These are phyloP conservation scores for Acanthamoeba lenticulata DNA, from an alignment of 208 protist genomes.

Conservation along the genomic window DNA sequence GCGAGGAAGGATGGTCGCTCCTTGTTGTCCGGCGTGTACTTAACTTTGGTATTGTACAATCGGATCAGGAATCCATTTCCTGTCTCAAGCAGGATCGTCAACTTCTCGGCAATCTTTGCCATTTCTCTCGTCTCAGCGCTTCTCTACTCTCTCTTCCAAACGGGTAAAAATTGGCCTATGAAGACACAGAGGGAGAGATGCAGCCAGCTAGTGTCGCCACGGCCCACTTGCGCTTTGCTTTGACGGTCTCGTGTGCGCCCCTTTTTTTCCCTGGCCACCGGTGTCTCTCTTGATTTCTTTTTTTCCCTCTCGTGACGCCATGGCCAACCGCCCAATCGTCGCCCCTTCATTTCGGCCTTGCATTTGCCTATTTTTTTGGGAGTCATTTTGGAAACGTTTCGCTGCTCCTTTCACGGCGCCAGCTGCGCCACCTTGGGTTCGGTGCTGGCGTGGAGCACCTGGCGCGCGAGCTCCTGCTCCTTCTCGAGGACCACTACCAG, in stretches of 20 bases:
- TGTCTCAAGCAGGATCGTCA: slow-evolving; percentile 27
- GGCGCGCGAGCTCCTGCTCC: background rate
- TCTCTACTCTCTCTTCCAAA: background rate
- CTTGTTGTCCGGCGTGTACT: background rate
- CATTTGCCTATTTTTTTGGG: too few species aligned
- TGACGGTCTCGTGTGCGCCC: background rate
- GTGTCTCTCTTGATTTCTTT: too few species aligned
- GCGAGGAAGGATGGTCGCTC: background rate
- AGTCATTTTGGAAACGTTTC: too few species aligned
- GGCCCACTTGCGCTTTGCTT: too few species aligned
- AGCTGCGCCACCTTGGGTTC: background rate
- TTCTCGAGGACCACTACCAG: background rate
- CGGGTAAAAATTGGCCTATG: too few species aligned
- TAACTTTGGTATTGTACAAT: slow-evolving; percentile 2
- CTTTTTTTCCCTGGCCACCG: too few species aligned
- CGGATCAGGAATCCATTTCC: background rate
- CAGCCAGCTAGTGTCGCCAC: too few species aligned
- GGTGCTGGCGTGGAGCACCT: background rate
- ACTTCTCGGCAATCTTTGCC: slow-evolving; percentile 48
- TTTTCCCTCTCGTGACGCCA: too few species aligned
- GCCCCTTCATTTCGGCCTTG: background rate
- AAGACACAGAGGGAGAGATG: too few species aligned
- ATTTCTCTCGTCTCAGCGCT: background rate
- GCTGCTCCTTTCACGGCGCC: background rate
- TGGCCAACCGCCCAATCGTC: background rate